phyloP scores from a whole-genome alignment of 257 asterid genomes.

The Echites panduratus region DNA sequence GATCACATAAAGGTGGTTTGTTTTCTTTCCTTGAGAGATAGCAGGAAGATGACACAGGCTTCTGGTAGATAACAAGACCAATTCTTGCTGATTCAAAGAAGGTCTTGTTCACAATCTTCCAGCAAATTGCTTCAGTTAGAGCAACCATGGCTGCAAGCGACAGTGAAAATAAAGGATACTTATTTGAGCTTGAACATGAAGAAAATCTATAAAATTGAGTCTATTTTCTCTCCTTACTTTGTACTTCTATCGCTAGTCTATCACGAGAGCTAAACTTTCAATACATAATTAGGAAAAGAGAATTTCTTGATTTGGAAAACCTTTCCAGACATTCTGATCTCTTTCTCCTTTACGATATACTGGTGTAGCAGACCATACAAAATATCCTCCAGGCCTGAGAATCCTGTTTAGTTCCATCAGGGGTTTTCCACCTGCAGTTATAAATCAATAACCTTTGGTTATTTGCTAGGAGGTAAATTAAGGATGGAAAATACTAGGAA shows the following conservation, averaged over 20 bases:
- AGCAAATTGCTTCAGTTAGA: slow-evolving; percentile 76
- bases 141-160: slow-evolving; percentile 76
- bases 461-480: slow-evolving; percentile 3
- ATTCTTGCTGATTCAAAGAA: slow-evolving; percentile 32
- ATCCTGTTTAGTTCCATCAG: slow-evolving; percentile 85
- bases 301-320: slow-evolving; percentile 28
- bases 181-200: neutral
- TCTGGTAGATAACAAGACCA: slow-evolving; percentile 77
- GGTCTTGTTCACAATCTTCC: slow-evolving; percentile 62
- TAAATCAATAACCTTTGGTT: slow-evolving; percentile 17
- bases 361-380: slow-evolving; percentile 96
- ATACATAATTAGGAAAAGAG: neutral
- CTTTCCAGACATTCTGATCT: slow-evolving; percentile 68
- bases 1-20: slow-evolving; percentile 66
- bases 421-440: slow-evolving; percentile 76
- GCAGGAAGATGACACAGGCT: slow-evolving; percentile 73
- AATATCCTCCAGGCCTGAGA: slow-evolving; percentile 96
- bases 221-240: neutral
- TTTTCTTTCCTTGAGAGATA: slow-evolving; percentile 54
- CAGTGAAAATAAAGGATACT: slow-evolving; percentile 10
- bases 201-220: neutral
- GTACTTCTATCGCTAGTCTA: neutral
- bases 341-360: slow-evolving; percentile 66
- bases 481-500: slow-evolving; percentile 14
- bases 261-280: neutral